A percentile compares a stretch with the other conserved stretches of the same genome.
These are phyloP conservation scores for Magnusiomyces suaveolens DNA, from an alignment of 1,139 yeast genomes.

Conservation along the genomic window DNA sequence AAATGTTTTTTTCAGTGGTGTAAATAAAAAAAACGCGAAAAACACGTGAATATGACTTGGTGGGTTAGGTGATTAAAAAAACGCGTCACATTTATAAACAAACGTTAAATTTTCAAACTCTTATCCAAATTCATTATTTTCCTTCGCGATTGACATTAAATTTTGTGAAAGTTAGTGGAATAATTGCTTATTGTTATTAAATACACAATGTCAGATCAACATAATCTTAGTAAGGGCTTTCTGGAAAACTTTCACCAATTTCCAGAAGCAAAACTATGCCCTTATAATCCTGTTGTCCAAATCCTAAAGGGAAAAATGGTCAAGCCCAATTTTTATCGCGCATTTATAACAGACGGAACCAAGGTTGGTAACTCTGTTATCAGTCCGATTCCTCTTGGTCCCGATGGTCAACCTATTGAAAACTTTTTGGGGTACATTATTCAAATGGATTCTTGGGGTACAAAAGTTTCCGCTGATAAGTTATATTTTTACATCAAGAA, in stretches of 20 bases:
- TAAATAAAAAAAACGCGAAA: too few species aligned
- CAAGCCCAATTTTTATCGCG: neutral
- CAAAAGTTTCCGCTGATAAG: neutral
- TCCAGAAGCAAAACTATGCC: neutral
- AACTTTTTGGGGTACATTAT: neutral
- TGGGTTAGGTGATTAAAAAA: too few species aligned
- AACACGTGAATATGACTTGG: too few species aligned
- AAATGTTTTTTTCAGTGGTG: too few species aligned
- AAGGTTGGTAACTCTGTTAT: neutral
- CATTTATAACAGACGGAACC: neutral
- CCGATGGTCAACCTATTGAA: neutral
- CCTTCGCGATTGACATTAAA: neutral
- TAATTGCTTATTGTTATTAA: neutral
- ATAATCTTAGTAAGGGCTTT: neutral
- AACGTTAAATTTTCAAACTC: too few species aligned
- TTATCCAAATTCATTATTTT: too few species aligned
- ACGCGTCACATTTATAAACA: too few species aligned
- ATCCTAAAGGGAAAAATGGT: neutral
- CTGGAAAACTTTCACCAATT: neutral
- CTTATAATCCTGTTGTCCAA: neutral
- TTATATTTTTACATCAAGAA: neutral
- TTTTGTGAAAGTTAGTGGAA: too few species aligned
- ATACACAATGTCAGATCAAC: neutral
- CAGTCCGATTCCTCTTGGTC: neutral
- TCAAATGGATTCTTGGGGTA: neutral